These are phyloP conservation scores for Sambucus nigra DNA, from an alignment of 129 eudicot species.

Conservation along the genomic window DNA sequence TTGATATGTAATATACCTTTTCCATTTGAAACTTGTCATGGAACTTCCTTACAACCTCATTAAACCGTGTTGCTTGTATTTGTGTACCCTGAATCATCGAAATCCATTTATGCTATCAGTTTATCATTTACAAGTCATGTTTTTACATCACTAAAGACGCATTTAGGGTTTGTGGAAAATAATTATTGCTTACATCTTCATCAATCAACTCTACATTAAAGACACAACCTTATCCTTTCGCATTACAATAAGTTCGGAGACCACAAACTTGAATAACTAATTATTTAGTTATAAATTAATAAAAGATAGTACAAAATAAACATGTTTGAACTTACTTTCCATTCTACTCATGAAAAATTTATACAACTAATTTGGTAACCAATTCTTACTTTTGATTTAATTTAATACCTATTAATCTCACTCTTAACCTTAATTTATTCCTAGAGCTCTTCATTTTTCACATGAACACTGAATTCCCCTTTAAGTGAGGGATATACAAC, in stretches of 20 bases:
- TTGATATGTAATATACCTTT: constrained; percentile 87
- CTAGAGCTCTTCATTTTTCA: constrained; percentile 40
- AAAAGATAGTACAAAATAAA: too few relatives aligned
- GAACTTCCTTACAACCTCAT: constrained; percentile 81
- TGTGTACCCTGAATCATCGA: constrained; percentile 65
- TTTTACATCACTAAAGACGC: background rate
- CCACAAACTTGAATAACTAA: too few relatives aligned
- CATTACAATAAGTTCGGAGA: constrained; percentile 66
- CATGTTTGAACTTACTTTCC: constrained; percentile 56
- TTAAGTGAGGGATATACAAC: constrained; percentile 75
- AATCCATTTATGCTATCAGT: background rate
- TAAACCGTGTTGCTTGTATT: constrained; percentile 95
- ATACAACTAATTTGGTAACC: constrained; percentile 76
- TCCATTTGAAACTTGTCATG: constrained; percentile 74
- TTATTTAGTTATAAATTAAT: too few relatives aligned
- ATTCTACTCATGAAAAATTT: constrained; percentile 71
- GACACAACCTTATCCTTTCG: constrained; percentile 85
- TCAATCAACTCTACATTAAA: constrained; percentile 89
- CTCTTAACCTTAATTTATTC: constrained; percentile 29
- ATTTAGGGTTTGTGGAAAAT: too few relatives aligned
- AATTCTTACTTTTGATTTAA: background rate
- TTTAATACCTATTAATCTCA: background rate
- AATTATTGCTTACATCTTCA: constrained; percentile 65
- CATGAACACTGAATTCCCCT: constrained; percentile 40
- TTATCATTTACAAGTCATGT: background rate